A percentile compares a stretch with the other conserved stretches of the same genome.
phyloP scores from a whole-genome alignment of 352 stramenopile species.

The Blastocystis sp. region DNA sequence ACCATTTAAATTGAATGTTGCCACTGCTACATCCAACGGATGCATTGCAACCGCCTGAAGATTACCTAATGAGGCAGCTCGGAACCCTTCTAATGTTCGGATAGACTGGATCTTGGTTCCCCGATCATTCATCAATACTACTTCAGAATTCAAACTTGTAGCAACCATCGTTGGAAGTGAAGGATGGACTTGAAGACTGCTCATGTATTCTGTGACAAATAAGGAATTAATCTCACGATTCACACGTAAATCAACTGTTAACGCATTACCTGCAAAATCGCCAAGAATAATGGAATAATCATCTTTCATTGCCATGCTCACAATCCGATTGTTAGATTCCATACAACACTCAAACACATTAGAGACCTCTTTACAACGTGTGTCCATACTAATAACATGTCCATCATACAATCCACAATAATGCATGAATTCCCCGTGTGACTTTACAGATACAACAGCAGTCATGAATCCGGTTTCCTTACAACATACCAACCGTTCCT shows the following conservation, averaged over 20 bases:
- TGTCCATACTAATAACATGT: background rate
- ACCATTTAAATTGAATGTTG: slow-evolving; percentile 33
- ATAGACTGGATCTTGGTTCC: slow-evolving; percentile 1
- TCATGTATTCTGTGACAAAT: background rate
- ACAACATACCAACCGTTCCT: slow-evolving; percentile 14
- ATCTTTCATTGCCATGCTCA: background rate
- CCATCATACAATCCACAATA: background rate
- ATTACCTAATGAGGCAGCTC: slow-evolving; percentile 13
- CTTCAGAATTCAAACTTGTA: slow-evolving; percentile 37
- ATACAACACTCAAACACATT: background rate
- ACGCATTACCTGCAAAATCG: background rate
- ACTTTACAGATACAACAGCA: background rate
- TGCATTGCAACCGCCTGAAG: slow-evolving; percentile 5
- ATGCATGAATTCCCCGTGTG: background rate
- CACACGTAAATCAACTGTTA: background rate
- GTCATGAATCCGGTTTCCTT: background rate
- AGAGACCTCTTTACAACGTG: background rate
- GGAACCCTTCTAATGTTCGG: slow-evolving; percentile 6
- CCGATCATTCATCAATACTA: background rate
- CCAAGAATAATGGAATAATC: background rate
- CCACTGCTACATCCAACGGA: background rate
- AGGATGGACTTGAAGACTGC: background rate
- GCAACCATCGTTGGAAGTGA: background rate
- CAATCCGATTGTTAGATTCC: background rate
- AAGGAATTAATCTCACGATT: background rate